Evolutionary conservation across 345 rosid genomes (phyloP).

Genomic region (Populus alba): DNA sequence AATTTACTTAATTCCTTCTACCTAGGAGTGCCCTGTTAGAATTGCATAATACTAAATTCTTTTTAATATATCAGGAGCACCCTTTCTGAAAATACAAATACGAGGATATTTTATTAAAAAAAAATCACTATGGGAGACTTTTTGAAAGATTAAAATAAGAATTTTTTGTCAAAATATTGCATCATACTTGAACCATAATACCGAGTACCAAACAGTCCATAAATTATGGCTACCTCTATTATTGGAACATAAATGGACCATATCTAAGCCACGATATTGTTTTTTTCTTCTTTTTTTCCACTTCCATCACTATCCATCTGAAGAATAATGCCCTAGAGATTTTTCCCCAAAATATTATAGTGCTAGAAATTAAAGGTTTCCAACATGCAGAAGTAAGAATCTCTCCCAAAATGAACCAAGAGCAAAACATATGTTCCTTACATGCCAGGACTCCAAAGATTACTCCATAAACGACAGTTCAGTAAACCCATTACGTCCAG

Average conservation of each 20-base stretch:
- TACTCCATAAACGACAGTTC: constrained; percentile 33
- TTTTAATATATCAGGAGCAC: too few relatives aligned
- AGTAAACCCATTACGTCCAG: constrained; percentile 32
- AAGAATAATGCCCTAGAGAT: not conserved
- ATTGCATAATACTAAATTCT: too few relatives aligned
- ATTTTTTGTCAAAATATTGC: too few relatives aligned
- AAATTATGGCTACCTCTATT: not conserved
- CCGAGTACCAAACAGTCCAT: not conserved
- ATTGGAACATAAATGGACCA: not conserved
- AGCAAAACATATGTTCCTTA: not conserved
- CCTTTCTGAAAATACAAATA: too few relatives aligned
- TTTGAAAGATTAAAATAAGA: too few relatives aligned
- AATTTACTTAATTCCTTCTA: too few relatives aligned
- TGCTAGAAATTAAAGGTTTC: not conserved
- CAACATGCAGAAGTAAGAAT: not conserved
- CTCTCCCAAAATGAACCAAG: not conserved
- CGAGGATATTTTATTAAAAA: too few relatives aligned
- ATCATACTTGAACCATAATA: too few relatives aligned
- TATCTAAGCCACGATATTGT: not conserved
- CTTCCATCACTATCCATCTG: not conserved
- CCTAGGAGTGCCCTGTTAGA: too few relatives aligned
- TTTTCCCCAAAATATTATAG: not conserved
- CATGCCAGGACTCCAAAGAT: constrained; percentile 23
- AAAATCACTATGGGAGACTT: too few relatives aligned
- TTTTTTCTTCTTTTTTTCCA: not conserved